Evolutionary conservation across 768 basidiomycete species (phyloP).

Genomic region (Leccinum variicolor): DNA sequence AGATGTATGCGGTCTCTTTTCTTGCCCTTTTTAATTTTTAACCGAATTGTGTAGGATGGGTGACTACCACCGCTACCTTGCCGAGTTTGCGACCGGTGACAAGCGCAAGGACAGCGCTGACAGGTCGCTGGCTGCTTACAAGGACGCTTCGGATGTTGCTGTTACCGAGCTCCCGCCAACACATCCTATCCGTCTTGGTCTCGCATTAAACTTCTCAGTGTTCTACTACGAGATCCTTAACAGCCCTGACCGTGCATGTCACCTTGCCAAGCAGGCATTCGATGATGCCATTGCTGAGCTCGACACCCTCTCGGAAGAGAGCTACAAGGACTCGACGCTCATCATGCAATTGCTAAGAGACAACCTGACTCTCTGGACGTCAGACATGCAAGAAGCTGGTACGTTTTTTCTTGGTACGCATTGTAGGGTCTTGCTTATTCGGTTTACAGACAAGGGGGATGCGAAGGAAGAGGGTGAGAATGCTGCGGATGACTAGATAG

Average conservation of each 20-base stretch:
- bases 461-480: conserved; percentile 67
- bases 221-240: conserved; percentile 99
- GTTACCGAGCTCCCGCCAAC: conserved; percentile 93
- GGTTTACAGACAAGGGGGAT: conserved; percentile 62
- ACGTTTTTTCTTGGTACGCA: conserved; percentile 33
- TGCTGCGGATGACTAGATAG: conserved; percentile 61
- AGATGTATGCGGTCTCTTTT: conserved; percentile 64
- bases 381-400: conserved; percentile 95
- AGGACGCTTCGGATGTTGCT: conserved; percentile 96
- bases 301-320: conserved; percentile 97
- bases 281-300: conserved; percentile 99
- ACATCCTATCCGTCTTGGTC: conserved; percentile 97
- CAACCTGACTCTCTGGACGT: conserved; percentile 97
- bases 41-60: conserved; percentile 71
- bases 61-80: conserved; percentile 98
- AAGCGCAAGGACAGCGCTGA: conserved; percentile 96
- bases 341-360: conserved; percentile 97
- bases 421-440: conserved; percentile 5
- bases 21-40: conserved; percentile 2
- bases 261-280: conserved; percentile 98
- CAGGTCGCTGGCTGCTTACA: conserved; percentile 96
- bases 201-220: conserved; percentile 98
- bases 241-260: conserved; percentile 97
- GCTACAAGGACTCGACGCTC: conserved; percentile 98
- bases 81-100: conserved; percentile 97